Base-by-base conservation (phyloP, 768 basidiomycete genomes). In the Agrocybe pediades region DNA sequence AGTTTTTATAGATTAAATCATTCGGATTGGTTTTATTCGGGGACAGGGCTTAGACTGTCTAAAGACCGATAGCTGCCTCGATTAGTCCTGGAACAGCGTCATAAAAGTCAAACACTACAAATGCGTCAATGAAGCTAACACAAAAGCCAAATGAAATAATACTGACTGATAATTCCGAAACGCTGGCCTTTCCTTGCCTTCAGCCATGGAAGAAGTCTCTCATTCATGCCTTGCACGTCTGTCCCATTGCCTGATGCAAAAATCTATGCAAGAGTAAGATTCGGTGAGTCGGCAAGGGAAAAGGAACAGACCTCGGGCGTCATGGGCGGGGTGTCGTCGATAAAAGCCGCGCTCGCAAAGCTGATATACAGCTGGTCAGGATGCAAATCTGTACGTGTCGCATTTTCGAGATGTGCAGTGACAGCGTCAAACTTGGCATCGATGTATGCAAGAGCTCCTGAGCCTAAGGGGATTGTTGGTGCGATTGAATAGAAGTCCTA, bases 71-170 rank as follows among this genome's bases (percentile, higher is more conserved):
- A 9, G 72, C 69, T 11, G 78, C 78, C 57, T 79, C 76, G 9
- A 80, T 68, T 5, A 80, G 67, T 2, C 76, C 77, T 17, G 78
- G 77, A 19, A 75, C 71, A 27, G 67, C 68, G 53, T 78, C 71
- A 56, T 76, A 80, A 56, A 80, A 80, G 60, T 79, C 79, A 30
- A 79, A 66, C 72, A 80, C 79, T 80, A 41, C 2, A 25, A 41
- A 52, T 29, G 40, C 6, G 21, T 19, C 19, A 40, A 27, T 41
- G 29, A n/a, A 16, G 24, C 19, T 42, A 21, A 23, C 19, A 16
- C 19, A 46, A 13, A 27, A 46, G 43, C 16, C 20, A 33, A 4
- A 3, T 0, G 11, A 26, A 21, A 13, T 26, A 43, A 11, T 20
- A 73, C 78, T 24, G 51, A 80, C 78, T 76, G 49, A 81, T 71